Conservation (phyloP, 2,329 filamentous ascomycete genomes). For the Microcyclospora tardicrescens region DNA sequence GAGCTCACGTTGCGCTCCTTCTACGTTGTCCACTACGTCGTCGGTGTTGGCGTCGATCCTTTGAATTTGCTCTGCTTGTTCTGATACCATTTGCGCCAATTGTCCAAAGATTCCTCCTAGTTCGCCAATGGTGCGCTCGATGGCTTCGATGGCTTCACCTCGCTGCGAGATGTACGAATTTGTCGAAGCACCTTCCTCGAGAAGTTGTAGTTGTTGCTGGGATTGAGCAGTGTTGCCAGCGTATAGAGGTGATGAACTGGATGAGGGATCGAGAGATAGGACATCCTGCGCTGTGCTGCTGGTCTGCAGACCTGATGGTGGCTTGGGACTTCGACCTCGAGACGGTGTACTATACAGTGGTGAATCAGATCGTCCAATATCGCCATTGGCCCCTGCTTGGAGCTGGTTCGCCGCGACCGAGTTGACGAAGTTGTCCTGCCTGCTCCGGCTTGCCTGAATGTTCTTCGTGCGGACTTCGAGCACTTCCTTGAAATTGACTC, state of each 20-base stretch:
- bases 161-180: constrained; percentile 88
- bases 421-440: constrained; percentile 94
- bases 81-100: constrained; percentile 88
- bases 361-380: constrained; percentile 12
- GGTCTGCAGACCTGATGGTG: constrained; percentile 21
- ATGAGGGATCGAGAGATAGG: constrained; percentile 43
- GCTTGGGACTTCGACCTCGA: constrained; percentile 42
- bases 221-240: constrained; percentile 42
- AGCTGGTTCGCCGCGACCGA: constrained; percentile 41
- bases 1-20: constrained; percentile 85
- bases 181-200: constrained; percentile 75
- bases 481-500: constrained; percentile 93
- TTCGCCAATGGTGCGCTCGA: constrained; percentile 89
- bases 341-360: constrained; percentile 69
- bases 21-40: constrained; percentile 95
- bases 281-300: constrained; percentile 19
- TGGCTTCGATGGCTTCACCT: constrained; percentile 90
- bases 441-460: constrained; percentile 80
- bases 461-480: constrained; percentile 94
- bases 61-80: constrained; percentile 96
- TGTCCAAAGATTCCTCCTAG: constrained; percentile 88
- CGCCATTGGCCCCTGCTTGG: constrained; percentile 40
- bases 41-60: constrained; percentile 95
- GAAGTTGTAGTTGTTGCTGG: constrained; percentile 66
- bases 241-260: constrained; percentile 25